A percentile compares a stretch with the other conserved stretches of the same genome.
These are phyloP conservation scores for Lignosus rhinocerotis DNA, from an alignment of 1,284 basidiomycete genomes.

Conservation along the genomic window DNA sequence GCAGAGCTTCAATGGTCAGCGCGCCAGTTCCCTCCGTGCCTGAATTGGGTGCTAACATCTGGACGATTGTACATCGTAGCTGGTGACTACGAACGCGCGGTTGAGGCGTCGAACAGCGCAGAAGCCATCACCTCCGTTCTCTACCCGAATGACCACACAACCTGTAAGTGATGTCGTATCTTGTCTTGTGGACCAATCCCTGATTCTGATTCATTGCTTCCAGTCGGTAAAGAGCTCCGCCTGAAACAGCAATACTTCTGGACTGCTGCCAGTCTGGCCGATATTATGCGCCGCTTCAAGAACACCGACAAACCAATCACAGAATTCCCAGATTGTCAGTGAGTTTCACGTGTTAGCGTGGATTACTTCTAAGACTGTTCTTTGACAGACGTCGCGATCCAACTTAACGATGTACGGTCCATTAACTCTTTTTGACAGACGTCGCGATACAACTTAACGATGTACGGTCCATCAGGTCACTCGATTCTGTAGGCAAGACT, in stretches of 20 bases:
- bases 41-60: neutral
- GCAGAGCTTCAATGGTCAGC: slow-evolving; percentile 83
- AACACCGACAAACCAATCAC: slow-evolving; percentile 73
- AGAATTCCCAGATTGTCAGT: slow-evolving; percentile 79
- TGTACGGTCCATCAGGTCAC: too few species aligned
- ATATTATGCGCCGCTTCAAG: slow-evolving; percentile 85
- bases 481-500: neutral
- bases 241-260: slow-evolving; percentile 96
- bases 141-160: slow-evolving; percentile 83
- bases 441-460: neutral
- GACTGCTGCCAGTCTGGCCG: slow-evolving; percentile 83
- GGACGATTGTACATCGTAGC: slow-evolving; percentile 42
- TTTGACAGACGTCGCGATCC: slow-evolving; percentile 75
- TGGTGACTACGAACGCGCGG: slow-evolving; percentile 87
- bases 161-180: slow-evolving; percentile 43
- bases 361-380: neutral
- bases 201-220: neutral
- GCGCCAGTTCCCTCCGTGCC: neutral
- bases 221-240: slow-evolving; percentile 87
- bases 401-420: slow-evolving; percentile 76
- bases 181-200: neutral
- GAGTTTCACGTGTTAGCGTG: slow-evolving; percentile 1
- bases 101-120: slow-evolving; percentile 84
- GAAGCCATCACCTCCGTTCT: slow-evolving; percentile 90
- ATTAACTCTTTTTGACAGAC: neutral